Evolutionary conservation across 148 eudicot genomes (phyloP), one percentile per base, ranked within the genome.

Genomic region (Heliosperma pusillum): DNA sequence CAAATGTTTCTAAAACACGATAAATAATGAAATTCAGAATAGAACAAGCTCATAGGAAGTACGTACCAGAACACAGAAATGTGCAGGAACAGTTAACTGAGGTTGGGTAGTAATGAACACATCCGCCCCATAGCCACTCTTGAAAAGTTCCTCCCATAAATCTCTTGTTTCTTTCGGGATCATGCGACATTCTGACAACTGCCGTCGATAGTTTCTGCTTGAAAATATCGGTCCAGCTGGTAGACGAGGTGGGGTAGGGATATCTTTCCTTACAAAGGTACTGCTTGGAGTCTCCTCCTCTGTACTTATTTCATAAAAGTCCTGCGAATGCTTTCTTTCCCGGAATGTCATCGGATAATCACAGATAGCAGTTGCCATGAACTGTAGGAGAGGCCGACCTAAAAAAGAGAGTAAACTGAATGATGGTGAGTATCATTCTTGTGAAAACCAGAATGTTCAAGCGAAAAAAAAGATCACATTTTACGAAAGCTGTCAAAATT

Each of bases 91-190:
- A 58, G 80, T 66, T n/a, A 66, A 77, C 33, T 73, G 72, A 26
- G 84, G 76, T 60, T 84, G 77, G 0, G 97, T 80, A 40, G 88
- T 24, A 66, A 89, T 50, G 73, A 72, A 80, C 21, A 89, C 97
- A 88, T 91, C 91, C 53, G 93, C 90, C 29, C 85, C 97, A 77
- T 58, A 84, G 64, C 90, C 89, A 66, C 77, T 79, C 78, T 78
- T 81, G 82, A 89, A 91, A 79, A 91, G 88, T 52, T 81, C 78
- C 75, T 91, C 93, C 97, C 97, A 91, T 27, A 76, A 25, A 36
- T 82, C 82, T 72, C 74, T 83, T 36, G 89, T 85, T 78, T 91
- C 90, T 83, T 76, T 86, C 44, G 85, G 83, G 62, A 86, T 77
- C 68, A 70, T 78, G 64, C 77, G 74, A 45, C 62, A 25, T 11